Base-by-base conservation (phyloP, 139 green algal species). In the Closterium sp. region DNA sequence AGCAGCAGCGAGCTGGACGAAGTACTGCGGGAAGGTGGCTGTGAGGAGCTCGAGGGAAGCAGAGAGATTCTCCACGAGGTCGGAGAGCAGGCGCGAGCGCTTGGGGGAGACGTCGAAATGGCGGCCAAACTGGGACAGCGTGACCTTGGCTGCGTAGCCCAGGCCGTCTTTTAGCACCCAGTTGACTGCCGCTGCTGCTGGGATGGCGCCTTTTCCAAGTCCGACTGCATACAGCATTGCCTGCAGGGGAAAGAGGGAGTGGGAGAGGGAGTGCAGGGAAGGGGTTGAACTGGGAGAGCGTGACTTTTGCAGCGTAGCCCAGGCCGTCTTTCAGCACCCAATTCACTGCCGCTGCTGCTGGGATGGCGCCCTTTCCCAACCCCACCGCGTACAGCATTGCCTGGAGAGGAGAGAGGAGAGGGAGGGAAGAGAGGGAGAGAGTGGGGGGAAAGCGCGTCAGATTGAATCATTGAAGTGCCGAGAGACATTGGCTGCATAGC, bases 331-430 rank as follows among this genome's bases (percentile, higher is more conserved):
- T 70, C 1, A 70, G 5, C 45, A 70, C 45, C 45, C 45, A 70
- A 4, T 70, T 70, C 3, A 70, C 50, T 2, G 50, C 50, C 9
- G 50, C 50, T 73, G 50, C 50, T 73, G 13, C 50, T 27, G 94
- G 94, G n/a, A 95, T 92, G 50, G 92, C 79, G 88, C 89, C 73
- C 13, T 95, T 94, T 7, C 94, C 94, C 85, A 95, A 88, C 4
- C 94, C 94, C n/a, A 95, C 93, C 3, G 94, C 93, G 19, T 90
- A 92, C 86, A 95, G 93, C 90, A 95, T 88, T 29, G 93, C 94
- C 86, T 95, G 92, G 27, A 87, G n/a, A 0, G 4, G 38, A 9
- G 4, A 45, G 38, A 6, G 10, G 2, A 6, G 38, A 45, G 4
- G 4, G 32, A 38, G 32, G 32, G 32, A 38, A 38, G 32, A 38